Base-by-base conservation (phyloP, 2,329 filamentous ascomycete species). In the Fusarium devonianum region DNA sequence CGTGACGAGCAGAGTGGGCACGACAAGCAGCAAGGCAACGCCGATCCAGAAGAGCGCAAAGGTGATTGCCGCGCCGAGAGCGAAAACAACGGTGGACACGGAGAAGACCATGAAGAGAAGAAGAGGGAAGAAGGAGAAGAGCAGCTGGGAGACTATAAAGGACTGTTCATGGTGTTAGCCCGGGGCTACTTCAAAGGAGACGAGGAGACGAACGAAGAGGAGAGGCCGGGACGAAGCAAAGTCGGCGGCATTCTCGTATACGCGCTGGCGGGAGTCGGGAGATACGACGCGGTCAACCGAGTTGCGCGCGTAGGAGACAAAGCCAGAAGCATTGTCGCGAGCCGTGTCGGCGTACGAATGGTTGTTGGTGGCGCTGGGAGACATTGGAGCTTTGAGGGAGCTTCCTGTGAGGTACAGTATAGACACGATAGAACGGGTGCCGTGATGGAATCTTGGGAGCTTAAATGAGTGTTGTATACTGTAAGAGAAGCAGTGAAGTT, bases 41-140 rank as follows among this genome's bases (percentile, higher is more conserved):
- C 85, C 83, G 42, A 85, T 79, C 76, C 84, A 87, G 74, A 88
- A 85, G 36, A 88, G 77, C 2, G 82, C 81, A 74, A 90, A 89
- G 46, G 85, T 63, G 28, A 89, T 64, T 10, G 85, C 86, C 21
- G 79, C 78, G 30, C 85, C 72, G 29, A 89, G 67, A 12, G 86
- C 81, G 67, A 90, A 80, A 54, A 85, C 69, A 55, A 86, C 71
- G 50, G 86, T 81, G 28, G 82, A 83, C 29, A 86, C 60, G 45
- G 80, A 77, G 75, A 92, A 91, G 60, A 81, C 74, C 46, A 80
- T 56, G 75, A 94, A 93, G 55, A 92, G 73, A 29, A 85, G 70
- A 49, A 92, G 63, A 1, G 90, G 90, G 11, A 89, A 70, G 48
- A 84, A 79, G 11, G 84, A 85, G 54, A 92, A 78, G 49, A 84